Conservation (phyloP, 495 filamentous ascomycete species). For the Chaetomium fimeti region DNA sequence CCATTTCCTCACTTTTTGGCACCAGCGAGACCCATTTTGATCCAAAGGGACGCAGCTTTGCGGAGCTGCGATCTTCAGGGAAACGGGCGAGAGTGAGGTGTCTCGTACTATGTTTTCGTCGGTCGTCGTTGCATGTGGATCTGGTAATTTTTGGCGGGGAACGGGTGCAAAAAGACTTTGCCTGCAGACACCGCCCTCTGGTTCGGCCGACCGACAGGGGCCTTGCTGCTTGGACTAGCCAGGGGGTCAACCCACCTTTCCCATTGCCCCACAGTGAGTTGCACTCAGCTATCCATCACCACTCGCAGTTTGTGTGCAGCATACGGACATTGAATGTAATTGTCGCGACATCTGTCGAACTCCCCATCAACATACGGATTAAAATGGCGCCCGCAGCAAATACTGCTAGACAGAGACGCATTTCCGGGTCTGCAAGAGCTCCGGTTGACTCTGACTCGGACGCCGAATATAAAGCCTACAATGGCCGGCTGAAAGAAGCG, state of each 20-base stretch:
- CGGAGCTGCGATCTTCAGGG: constrained; percentile 21
- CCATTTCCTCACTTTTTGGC: constrained; percentile 61
- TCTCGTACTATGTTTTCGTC: not conserved
- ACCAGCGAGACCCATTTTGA: constrained; percentile 69
- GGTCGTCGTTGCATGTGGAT: not conserved
- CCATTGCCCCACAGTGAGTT: not conserved
- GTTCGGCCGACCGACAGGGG: not conserved
- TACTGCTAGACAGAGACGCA: constrained; percentile 17
- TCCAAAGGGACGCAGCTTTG: constrained; percentile 19
- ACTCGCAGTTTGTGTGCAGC: not conserved
- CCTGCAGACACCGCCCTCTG: constrained; percentile 28
- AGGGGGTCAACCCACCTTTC: constrained; percentile 14
- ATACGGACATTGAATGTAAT: constrained; percentile 16
- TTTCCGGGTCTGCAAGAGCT: not conserved
- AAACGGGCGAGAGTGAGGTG: not conserved
- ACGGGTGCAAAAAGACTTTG: constrained; percentile 25
- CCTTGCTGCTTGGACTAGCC: not conserved
- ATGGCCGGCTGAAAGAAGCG: constrained; percentile 24
- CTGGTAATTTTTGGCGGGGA: constrained; percentile 34
- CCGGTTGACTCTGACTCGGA: constrained; percentile 22
- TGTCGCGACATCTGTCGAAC: not conserved
- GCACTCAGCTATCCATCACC: not conserved
- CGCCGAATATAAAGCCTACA: constrained; percentile 24
- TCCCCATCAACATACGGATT: not conserved
- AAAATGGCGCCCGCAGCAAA: constrained; percentile 30